Percentiles rank a stretch among this genome's conserved stretches.
These are phyloP conservation scores for Firmiana major DNA, from an alignment of 345 rosid genomes.

Conservation along the genomic window DNA sequence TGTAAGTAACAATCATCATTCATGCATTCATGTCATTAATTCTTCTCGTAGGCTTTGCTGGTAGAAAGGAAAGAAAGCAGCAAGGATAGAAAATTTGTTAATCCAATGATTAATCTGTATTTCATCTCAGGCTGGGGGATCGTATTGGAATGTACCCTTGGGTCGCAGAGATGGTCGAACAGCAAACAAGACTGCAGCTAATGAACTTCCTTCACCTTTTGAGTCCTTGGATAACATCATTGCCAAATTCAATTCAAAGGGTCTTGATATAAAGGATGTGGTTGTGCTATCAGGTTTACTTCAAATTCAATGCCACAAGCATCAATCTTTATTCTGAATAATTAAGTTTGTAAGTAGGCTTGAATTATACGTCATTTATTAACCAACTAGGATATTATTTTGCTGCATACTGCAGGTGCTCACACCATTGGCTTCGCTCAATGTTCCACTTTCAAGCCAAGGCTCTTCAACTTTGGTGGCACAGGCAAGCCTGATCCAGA, in stretches of 20 bases:
- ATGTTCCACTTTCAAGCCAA: constrained; percentile 58
- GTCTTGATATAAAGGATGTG: constrained; percentile 57
- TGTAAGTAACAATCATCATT: constrained; percentile 27
- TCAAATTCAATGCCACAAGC: not conserved
- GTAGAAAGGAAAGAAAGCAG: no score
- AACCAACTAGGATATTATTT: no score
- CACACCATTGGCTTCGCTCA: constrained; percentile 70
- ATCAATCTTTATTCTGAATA: not conserved
- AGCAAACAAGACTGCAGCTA: constrained; percentile 46
- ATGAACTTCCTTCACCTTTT: constrained; percentile 51
- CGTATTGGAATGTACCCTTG: constrained; percentile 41
- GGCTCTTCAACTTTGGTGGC: constrained; percentile 56
- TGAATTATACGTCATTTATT: no score
- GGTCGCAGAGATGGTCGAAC: constrained; percentile 60
- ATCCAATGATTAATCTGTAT: not conserved
- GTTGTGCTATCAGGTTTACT: constrained; percentile 62
- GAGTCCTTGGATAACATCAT: constrained; percentile 57
- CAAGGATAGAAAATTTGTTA: no score
- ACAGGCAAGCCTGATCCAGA: constrained; percentile 56
- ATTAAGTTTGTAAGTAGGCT: not conserved
- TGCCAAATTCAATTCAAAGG: constrained; percentile 53
- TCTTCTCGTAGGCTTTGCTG: not conserved
- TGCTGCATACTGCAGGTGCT: constrained; percentile 34
- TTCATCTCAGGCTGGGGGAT: constrained; percentile 46
- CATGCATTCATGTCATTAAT: not conserved